Conservation (phyloP, 2,329 filamentous ascomycete species). For the Ophiostoma novo-ulmi region DNA sequence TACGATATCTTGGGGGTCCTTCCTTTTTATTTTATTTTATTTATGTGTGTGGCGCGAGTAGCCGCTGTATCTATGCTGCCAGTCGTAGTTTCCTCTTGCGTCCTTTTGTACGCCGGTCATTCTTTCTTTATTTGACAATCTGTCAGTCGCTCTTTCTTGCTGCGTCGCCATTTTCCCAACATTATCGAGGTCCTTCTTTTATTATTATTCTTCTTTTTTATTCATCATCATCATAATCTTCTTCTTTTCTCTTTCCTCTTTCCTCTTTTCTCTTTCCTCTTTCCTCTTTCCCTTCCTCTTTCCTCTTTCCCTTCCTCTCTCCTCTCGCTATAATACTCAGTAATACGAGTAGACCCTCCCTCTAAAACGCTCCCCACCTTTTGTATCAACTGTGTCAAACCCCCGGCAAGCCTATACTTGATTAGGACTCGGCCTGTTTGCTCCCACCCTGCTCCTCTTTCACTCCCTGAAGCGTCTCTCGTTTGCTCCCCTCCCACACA, state of each 20-base stretch:
- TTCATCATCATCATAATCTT: too few relatives aligned
- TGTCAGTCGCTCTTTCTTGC: not conserved
- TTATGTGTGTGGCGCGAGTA: not conserved
- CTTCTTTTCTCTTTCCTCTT: too few relatives aligned
- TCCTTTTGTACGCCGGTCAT: not conserved
- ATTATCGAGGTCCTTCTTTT: not conserved
- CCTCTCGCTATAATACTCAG: not conserved
- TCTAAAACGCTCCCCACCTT: not conserved
- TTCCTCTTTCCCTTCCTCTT: not conserved
- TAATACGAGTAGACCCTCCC: not conserved
- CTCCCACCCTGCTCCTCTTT: constrained; percentile 2
- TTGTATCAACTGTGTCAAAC: constrained; percentile 11
- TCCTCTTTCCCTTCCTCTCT: not conserved
- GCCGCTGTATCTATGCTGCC: not conserved
- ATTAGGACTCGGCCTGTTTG: not conserved
- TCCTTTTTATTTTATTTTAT: not conserved
- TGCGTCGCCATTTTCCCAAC: not conserved
- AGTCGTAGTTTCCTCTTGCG: not conserved
- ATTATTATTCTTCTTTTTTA: too few relatives aligned
- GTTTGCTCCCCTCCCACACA: not conserved
- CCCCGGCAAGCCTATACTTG: constrained; percentile 11
- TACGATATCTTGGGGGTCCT: not conserved
- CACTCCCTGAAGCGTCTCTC: not conserved
- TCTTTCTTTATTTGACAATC: not conserved
- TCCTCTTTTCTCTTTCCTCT: not conserved